Percentiles rank a stretch among this genome's conserved stretches.
Evolutionary conservation across 2,329 filamentous ascomycete genomes (phyloP).

Genomic region (Trichothecium roseum): DNA sequence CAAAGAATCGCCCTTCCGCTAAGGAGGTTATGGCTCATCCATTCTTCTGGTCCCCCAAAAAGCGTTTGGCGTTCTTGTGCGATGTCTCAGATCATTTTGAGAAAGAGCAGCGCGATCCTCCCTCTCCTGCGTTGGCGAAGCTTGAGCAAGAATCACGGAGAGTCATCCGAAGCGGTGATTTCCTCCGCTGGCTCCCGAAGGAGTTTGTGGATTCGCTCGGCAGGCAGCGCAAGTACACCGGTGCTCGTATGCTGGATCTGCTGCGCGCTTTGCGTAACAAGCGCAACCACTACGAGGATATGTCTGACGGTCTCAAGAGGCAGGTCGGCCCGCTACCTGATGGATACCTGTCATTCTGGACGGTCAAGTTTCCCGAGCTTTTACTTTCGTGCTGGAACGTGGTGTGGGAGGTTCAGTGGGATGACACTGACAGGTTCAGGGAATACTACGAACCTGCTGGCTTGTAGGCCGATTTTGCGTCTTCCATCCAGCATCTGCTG

Average conservation of each 20-base stretch:
- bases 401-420: slow-evolving; percentile 55
- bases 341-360: slow-evolving; percentile 80
- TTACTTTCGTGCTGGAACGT: slow-evolving; percentile 71
- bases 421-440: slow-evolving; percentile 54
- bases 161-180: slow-evolving; percentile 59
- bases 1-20: slow-evolving; percentile 56
- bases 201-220: slow-evolving; percentile 83
- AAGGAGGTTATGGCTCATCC: slow-evolving; percentile 80
- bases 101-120: slow-evolving; percentile 77
- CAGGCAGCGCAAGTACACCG: slow-evolving; percentile 92
- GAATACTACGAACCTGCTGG: slow-evolving; percentile 55
- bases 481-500: neutral
- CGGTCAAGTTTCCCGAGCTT: slow-evolving; percentile 64
- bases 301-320: slow-evolving; percentile 66
- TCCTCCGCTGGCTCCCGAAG: slow-evolving; percentile 63
- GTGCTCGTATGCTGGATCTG: slow-evolving; percentile 71
- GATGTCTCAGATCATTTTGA: slow-evolving; percentile 96
- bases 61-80: slow-evolving; percentile 84
- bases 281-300: slow-evolving; percentile 95
- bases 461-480: slow-evolving; percentile 10
- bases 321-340: slow-evolving; percentile 64
- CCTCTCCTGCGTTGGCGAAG: slow-evolving; percentile 53
- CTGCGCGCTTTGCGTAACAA: slow-evolving; percentile 88
- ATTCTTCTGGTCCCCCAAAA: slow-evolving; percentile 91
- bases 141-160: slow-evolving; percentile 43